A percentile compares a stretch with the other conserved stretches of the same genome.
phyloP scores from a whole-genome alignment of 2,329 filamentous ascomycete genomes.

The Fusarium sp. region DNA sequence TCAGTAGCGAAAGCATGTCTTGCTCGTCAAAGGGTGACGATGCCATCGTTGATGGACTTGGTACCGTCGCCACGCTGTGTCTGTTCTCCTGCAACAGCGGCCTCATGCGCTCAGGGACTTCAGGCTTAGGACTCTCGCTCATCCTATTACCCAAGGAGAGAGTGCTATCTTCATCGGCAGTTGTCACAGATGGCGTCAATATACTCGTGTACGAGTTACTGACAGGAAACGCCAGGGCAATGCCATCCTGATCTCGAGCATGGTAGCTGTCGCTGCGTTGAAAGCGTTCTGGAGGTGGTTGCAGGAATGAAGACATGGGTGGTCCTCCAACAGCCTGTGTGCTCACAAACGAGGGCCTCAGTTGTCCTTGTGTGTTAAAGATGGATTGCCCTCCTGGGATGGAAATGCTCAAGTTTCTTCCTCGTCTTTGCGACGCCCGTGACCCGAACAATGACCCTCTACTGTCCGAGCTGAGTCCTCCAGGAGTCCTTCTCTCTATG shows the following conservation, averaged over 20 bases:
- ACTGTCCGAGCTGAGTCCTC: slow-evolving; percentile 10
- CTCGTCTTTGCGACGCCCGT: slow-evolving; percentile 31
- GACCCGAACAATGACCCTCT: slow-evolving; percentile 41
- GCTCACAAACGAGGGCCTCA: slow-evolving; percentile 45
- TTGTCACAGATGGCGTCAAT: slow-evolving; percentile 46
- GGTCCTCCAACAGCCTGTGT: slow-evolving; percentile 44
- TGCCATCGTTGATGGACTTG: slow-evolving; percentile 44
- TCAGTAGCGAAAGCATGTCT: slow-evolving; percentile 53
- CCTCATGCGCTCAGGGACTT: slow-evolving; percentile 17
- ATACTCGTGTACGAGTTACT: slow-evolving; percentile 47
- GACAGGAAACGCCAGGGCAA: slow-evolving; percentile 43
- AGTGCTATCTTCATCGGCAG: slow-evolving; percentile 38
- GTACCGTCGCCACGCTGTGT: slow-evolving; percentile 21
- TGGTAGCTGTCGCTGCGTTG: slow-evolving; percentile 29
- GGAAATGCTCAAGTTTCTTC: slow-evolving; percentile 45
- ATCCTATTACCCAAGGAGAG: slow-evolving; percentile 14
- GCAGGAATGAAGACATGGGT: slow-evolving; percentile 33
- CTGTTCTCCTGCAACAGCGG: slow-evolving; percentile 26
- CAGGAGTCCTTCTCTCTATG: slow-evolving; percentile 40
- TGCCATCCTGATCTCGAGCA: slow-evolving; percentile 26
- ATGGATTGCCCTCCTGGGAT: slow-evolving; percentile 23
- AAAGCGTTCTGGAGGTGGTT: slow-evolving; percentile 39
- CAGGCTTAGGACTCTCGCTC: slow-evolving; percentile 32
- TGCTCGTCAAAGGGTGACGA: slow-evolving; percentile 54
- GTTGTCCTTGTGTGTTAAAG: slow-evolving; percentile 29